These are phyloP conservation scores for rapeseed (Brassica napus) DNA, from an alignment of 345 rosid species.

Conservation along the genomic window DNA sequence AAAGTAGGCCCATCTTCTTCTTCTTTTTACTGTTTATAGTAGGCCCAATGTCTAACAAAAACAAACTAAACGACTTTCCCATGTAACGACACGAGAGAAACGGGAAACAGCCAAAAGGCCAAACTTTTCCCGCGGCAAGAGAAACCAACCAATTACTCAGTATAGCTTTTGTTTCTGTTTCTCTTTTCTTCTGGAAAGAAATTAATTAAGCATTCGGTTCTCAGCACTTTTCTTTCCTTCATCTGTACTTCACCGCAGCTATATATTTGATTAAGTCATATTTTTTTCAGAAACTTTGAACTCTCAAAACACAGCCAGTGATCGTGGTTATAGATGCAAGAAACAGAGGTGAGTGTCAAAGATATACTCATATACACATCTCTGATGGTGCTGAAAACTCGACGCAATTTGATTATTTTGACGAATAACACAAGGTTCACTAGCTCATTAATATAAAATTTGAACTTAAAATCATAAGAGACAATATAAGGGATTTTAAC, in stretches of 20 bases:
- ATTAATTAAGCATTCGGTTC: slow-evolving; percentile 11
- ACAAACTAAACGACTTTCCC: not conserved
- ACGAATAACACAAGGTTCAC: not conserved
- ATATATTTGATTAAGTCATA: not conserved
- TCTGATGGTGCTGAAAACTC: not conserved
- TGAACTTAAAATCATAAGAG: too few relatives aligned
- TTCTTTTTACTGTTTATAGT: not conserved
- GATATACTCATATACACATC: slow-evolving; percentile 12
- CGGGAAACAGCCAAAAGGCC: not conserved
- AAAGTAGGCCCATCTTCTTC: slow-evolving; percentile 1
- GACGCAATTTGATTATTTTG: not conserved
- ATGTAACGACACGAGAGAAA: slow-evolving; percentile 11
- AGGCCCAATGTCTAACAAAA: slow-evolving; percentile 14
- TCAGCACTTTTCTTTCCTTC: slow-evolving; percentile 1
- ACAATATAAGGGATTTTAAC: too few relatives aligned
- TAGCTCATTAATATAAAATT: too few relatives aligned
- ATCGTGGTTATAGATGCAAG: slow-evolving; percentile 14
- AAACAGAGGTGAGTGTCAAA: slow-evolving; percentile 23
- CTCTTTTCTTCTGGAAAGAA: not conserved
- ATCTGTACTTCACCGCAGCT: not conserved
- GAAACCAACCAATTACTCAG: slow-evolving; percentile 13
- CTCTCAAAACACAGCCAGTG: not conserved
- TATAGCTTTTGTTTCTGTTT: not conserved
- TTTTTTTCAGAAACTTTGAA: not conserved
- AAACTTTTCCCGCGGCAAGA: slow-evolving; percentile 31